phyloP scores from a whole-genome alignment of 805 yeast genomes.

The Lachancea sp. region DNA sequence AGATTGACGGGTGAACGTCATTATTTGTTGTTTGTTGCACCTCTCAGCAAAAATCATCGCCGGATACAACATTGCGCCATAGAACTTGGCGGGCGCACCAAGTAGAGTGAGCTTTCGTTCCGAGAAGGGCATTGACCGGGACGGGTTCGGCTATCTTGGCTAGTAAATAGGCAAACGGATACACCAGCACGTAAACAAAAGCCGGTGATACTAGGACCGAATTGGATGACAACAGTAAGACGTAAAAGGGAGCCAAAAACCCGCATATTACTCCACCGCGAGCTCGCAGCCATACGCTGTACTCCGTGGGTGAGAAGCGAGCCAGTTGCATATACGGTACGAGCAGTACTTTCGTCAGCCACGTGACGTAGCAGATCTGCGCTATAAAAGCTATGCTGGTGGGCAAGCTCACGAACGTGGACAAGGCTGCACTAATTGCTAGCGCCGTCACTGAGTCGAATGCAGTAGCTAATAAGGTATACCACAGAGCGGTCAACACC shows the following conservation, averaged over 20 bases:
- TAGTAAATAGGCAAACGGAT: conserved; percentile 46
- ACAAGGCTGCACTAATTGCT: neutral
- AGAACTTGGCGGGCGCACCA: conserved; percentile 30
- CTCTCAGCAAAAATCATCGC: neutral
- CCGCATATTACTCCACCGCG: conserved; percentile 53
- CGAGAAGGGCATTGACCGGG: conserved; percentile 21
- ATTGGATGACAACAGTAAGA: conserved; percentile 28
- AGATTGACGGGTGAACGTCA: too few species aligned
- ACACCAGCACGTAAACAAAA: conserved; percentile 47
- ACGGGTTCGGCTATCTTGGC: conserved; percentile 48
- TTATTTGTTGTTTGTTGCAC: too few species aligned
- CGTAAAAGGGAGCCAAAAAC: conserved; percentile 44
- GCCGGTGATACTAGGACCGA: conserved; percentile 42
- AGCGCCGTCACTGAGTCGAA: neutral
- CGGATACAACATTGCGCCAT: conserved; percentile 21
- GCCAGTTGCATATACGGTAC: conserved; percentile 45
- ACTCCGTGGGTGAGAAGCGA: conserved; percentile 39
- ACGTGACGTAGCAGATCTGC: conserved; percentile 26
- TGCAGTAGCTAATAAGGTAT: neutral
- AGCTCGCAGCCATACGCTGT: conserved; percentile 43
- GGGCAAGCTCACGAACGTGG: neutral
- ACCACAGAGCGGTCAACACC: neutral
- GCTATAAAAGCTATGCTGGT: conserved; percentile 19
- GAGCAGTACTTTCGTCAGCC: conserved; percentile 41
- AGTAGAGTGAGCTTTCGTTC: conserved; percentile 10